Evolutionary conservation across 78 protist species (phyloP), one percentile per base, ranked within the genome.

Genomic region (Cavenderia fasciculata): DNA sequence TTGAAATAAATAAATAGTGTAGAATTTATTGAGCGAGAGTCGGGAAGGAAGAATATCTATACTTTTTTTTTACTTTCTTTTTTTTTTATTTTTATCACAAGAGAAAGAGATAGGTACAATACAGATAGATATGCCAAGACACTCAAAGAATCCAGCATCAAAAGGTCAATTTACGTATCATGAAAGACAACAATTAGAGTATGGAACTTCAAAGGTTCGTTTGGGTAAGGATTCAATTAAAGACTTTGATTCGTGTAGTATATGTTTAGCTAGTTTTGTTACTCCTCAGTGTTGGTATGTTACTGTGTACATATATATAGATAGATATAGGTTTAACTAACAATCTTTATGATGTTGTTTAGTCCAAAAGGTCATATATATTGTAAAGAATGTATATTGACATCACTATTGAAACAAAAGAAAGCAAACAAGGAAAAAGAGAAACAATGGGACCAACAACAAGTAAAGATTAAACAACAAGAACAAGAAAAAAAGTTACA

Each of bases 351-450:
- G 21, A 29, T 27, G 47, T 4, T 27, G 47, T 34, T 2, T 5
- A 72, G 79, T 36, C 14, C 43, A 46, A 78, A 65, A 40, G 87
- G 87, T 27, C 87, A 78, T 38, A 14, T 78, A 4, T 65, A 33
- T 49, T 78, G 87, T 78, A 78, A 78, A 52, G 87, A 63, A 38
- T 78, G 87, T 78, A 51, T 65, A 36, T 78, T 44, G 29, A 65
- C 76, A 40, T 65, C 74, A 25, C 51, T 78, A 49, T 31, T 78
- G 12, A 59, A 52, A 25, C 87, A 78, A 51, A 78, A 78, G 49
- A 62, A 78, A 51, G 46, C 21, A 12, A 62, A 51, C 7, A 78
- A 78, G 41, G 57, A 40, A 40, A 78, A 78, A 52, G 68, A 65
- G 51, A 38, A 63, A 51, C 31, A 47, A 65, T 78, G 66, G 62